Evolutionary conservation across 495 filamentous ascomycete species (phyloP).

Genomic region (Annulohypoxylon bovei): DNA sequence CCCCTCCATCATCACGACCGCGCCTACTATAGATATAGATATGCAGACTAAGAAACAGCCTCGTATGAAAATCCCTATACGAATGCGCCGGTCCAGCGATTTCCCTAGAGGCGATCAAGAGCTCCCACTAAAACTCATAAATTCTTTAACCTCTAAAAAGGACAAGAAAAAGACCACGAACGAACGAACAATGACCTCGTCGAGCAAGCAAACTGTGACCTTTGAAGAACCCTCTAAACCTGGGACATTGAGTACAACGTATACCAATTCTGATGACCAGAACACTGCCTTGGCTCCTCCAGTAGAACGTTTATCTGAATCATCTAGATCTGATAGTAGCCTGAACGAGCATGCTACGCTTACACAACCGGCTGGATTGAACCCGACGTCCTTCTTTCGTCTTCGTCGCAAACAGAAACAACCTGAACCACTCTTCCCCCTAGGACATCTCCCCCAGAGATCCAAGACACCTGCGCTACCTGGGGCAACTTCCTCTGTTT

Average conservation of each 20-base stretch:
- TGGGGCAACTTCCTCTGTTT: slow-evolving; percentile 46
- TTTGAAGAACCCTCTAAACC: slow-evolving; percentile 76
- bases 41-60: slow-evolving; percentile 62
- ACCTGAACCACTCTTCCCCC: slow-evolving; percentile 79
- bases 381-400: slow-evolving; percentile 78
- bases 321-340: slow-evolving; percentile 89
- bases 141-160: slow-evolving; percentile 44
- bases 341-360: slow-evolving; percentile 77
- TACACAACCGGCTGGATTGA: slow-evolving; percentile 68
- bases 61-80: slow-evolving; percentile 58
- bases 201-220: slow-evolving; percentile 59
- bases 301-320: slow-evolving; percentile 82
- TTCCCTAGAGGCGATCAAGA: slow-evolving; percentile 50
- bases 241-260: slow-evolving; percentile 63
- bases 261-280: slow-evolving; percentile 72
- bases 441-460: slow-evolving; percentile 76
- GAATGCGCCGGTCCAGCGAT: slow-evolving; percentile 57
- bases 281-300: slow-evolving; percentile 73
- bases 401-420: slow-evolving; percentile 81
- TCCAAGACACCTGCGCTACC: slow-evolving; percentile 48
- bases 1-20: slow-evolving; percentile 92
- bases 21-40: slow-evolving; percentile 76
- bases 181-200: slow-evolving; percentile 54
- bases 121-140: slow-evolving; percentile 34
- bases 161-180: slow-evolving; percentile 52